phyloP scores from a whole-genome alignment of 179 eudicot species.

The Patellifolia procumbens region DNA sequence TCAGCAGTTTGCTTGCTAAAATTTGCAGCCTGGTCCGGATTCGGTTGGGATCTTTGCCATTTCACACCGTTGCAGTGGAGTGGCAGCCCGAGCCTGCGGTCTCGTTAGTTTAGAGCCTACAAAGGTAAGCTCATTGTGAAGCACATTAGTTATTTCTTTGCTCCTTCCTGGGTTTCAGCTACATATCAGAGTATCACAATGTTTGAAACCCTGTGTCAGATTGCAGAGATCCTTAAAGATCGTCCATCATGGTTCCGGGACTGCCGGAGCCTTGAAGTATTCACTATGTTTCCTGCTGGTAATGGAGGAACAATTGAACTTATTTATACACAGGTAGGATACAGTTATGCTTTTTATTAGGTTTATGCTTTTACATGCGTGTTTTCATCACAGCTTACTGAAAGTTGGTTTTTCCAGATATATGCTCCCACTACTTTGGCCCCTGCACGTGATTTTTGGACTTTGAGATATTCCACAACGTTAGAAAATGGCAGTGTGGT shows the following conservation, averaged over 20 bases:
- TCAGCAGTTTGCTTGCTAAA: conserved; percentile 16
- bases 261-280: conserved; percentile 89
- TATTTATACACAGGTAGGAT: conserved; percentile 73
- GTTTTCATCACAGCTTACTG: not conserved
- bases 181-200: conserved; percentile 5
- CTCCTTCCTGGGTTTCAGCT: not conserved
- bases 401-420: conserved; percentile 44
- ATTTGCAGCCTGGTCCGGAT: conserved; percentile 99
- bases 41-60: conserved; percentile 99
- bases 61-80: conserved; percentile 87
- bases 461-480: conserved; percentile 81
- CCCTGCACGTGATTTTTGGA: conserved; percentile 96
- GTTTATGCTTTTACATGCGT: not conserved
- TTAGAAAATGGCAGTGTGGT: conserved; percentile 92
- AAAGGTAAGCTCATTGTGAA: conserved; percentile 50
- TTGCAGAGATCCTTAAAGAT: conserved; percentile 94
- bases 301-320: conserved; percentile 93
- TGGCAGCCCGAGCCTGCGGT: conserved; percentile 99
- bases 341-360: not conserved
- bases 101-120: conserved; percentile 93
- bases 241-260: conserved; percentile 96
- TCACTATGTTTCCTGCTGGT: conserved; percentile 82
- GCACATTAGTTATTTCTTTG: not conserved
- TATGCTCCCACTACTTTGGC: conserved; percentile 97
- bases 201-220: conserved; percentile 40